Evolutionary conservation across 768 basidiomycete genomes (phyloP).

Genomic region (Tulasnella sp.): DNA sequence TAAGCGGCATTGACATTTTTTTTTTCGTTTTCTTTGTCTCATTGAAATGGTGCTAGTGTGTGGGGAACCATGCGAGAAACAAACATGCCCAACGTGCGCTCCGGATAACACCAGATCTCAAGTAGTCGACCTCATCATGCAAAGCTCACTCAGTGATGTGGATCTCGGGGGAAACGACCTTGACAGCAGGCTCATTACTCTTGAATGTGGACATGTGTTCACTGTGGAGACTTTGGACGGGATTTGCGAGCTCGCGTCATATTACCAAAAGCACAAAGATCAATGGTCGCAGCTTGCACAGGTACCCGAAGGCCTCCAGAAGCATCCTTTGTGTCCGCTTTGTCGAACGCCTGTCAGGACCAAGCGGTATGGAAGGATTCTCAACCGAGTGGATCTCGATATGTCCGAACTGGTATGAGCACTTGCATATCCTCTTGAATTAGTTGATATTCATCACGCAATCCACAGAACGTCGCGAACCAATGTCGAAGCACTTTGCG

Average conservation of each 20-base stretch:
- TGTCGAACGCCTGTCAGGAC: slow-evolving; percentile 48
- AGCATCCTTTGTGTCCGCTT: slow-evolving; percentile 47
- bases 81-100: slow-evolving; percentile 44
- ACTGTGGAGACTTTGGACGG: slow-evolving; percentile 68
- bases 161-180: slow-evolving; percentile 28
- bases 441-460: neutral
- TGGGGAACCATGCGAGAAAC: slow-evolving; percentile 47
- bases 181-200: slow-evolving; percentile 46
- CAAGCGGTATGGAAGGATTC: slow-evolving; percentile 47
- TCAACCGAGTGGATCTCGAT: slow-evolving; percentile 52
- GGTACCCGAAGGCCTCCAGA: slow-evolving; percentile 29
- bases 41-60: slow-evolving; percentile 36
- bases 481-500: slow-evolving; percentile 9
- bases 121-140: slow-evolving; percentile 49
- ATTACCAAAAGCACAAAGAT: slow-evolving; percentile 34
- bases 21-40: slow-evolving; percentile 2
- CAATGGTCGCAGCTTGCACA: slow-evolving; percentile 34
- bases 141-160: slow-evolving; percentile 40
- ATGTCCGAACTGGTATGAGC: slow-evolving; percentile 38
- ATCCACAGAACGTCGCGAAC: slow-evolving; percentile 37
- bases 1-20: slow-evolving; percentile 22
- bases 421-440: neutral
- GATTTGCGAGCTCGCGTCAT: slow-evolving; percentile 37
- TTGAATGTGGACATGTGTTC: slow-evolving; percentile 52
- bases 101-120: slow-evolving; percentile 27